Evolutionary conservation across 225 moss, liverwort and hornwort genomes (phyloP).

Genomic region (Straminergon stramineum): DNA sequence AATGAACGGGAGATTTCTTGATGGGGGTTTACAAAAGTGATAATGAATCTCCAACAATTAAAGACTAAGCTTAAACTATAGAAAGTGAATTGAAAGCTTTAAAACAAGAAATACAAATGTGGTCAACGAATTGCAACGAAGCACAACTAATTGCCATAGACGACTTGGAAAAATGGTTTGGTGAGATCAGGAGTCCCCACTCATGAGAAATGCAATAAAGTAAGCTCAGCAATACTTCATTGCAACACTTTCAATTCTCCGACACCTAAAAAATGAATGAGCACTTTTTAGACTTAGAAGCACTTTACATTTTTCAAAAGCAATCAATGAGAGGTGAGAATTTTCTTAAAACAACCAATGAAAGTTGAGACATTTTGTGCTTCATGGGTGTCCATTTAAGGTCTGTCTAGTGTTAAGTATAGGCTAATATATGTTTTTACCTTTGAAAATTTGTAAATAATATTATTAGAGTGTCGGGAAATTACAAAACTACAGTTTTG

Average conservation of each 20-base stretch:
- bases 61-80: too few relatives aligned
- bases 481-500: accelerated
- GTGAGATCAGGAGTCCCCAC: not conserved
- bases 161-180: accelerated
- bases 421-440: not conserved
- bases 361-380: too few relatives aligned
- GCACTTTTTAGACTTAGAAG: not conserved
- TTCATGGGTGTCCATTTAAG: too few relatives aligned
- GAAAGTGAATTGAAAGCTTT: not conserved
- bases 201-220: not conserved
- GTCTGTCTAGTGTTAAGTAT: too few relatives aligned
- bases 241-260: not conserved
- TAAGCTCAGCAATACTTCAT: too few relatives aligned
- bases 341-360: not conserved
- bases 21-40: not conserved
- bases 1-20: too few relatives aligned
- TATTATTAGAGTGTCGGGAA: too few relatives aligned
- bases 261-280: not conserved
- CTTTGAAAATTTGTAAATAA: not conserved
- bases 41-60: not conserved
- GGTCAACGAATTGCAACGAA: not conserved
- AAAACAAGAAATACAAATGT: not conserved
- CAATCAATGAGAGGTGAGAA: not conserved
- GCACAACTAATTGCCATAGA: not conserved
- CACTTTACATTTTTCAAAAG: not conserved